Percentiles rank a stretch among this genome's conserved stretches.
phyloP scores from a whole-genome alignment of 331 rosid species.

The Malus hybrid region DNA sequence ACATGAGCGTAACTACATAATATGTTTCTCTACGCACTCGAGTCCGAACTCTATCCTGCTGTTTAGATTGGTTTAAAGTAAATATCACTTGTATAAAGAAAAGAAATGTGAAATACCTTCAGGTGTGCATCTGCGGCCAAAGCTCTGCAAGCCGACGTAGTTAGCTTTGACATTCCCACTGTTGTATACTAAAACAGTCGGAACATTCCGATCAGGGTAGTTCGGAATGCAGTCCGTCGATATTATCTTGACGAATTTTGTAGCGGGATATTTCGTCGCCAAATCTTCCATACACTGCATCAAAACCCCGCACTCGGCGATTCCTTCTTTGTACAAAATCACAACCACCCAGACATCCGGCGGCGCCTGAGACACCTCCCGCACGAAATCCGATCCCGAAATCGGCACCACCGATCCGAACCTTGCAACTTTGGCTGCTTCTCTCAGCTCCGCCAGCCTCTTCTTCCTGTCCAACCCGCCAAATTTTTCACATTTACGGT shows the following conservation, averaged over 20 bases:
- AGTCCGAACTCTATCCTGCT: too few species aligned
- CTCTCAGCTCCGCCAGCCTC: conserved; percentile 84
- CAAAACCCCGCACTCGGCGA: conserved; percentile 68
- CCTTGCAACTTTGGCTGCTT: conserved; percentile 65
- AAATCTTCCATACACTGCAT: conserved; percentile 84
- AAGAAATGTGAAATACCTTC: conserved; percentile 51
- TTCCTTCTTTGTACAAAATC: conserved; percentile 83
- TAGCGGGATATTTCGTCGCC: conserved; percentile 68
- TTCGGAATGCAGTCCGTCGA: conserved; percentile 95
- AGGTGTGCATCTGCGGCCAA: conserved; percentile 86
- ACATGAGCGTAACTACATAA: too few species aligned
- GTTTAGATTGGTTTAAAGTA: too few species aligned
- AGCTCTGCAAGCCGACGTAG: conserved; percentile 63
- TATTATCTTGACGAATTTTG: conserved; percentile 84
- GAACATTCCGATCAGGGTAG: conserved; percentile 79
- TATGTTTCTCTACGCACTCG: too few species aligned
- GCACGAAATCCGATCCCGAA: conserved; percentile 90
- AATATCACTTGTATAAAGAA: too few species aligned
- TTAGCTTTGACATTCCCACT: conserved; percentile 88
- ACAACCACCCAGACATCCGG: conserved; percentile 99
- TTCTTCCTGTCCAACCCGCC: conserved; percentile 54
- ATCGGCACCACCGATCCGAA: conserved; percentile 78
- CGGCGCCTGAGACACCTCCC: conserved; percentile 95
- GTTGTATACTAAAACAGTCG: conserved; percentile 83
- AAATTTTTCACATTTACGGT: not conserved